Evolutionary conservation across 352 stramenopile species (phyloP), one percentile per base, ranked within the genome.

Genomic region (Pythium pyrilobum): DNA sequence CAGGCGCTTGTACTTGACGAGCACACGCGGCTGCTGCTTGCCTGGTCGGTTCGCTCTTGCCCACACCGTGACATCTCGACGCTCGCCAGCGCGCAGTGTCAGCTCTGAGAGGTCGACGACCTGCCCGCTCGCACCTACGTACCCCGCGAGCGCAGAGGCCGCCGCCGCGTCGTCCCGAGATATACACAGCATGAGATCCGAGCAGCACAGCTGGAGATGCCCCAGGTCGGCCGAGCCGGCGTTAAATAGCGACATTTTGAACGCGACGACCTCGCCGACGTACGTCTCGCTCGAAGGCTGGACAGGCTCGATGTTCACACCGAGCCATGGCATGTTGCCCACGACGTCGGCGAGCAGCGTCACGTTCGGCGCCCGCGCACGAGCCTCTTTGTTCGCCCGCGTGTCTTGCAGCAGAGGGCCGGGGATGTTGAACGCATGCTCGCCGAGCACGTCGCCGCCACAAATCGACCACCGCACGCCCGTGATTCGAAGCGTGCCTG

Each of bases 381-480:
- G 66, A 24, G 72, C 68, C 65, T 91, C 84, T 61, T 80, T 75
- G 46, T 92, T 65, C 23, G 76, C 74, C 41, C 82, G 70, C 25
- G 84, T 91, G 55, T 95, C 81, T 63, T 95, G 81, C 24, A 95
- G 56, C 15, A 95, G 62, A 4, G 79, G 78, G 2, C 84, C 84
- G 25, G 81, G 84, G 21, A 95, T 87, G 34, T 89, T 66, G 36
- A 95, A 95, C 7, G 78, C 69, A 37, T 92, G 81, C 50, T 92
- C 81, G 2, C 84, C 84, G 51, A 89, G 67, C 4, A 95, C 84
- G 39, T 91, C 75, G 13, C 81, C 81, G 39, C 77, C 77, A 41
- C 81, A 92, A 48, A 95, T 88, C 16, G 81, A 89, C 84, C 84
- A 95, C 3, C 81, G 78, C 5, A 95, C 75, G 10, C 84, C 84